phyloP scores from a whole-genome alignment of 2,329 filamentous ascomycete species.

The Colletotrichum tabaci region DNA sequence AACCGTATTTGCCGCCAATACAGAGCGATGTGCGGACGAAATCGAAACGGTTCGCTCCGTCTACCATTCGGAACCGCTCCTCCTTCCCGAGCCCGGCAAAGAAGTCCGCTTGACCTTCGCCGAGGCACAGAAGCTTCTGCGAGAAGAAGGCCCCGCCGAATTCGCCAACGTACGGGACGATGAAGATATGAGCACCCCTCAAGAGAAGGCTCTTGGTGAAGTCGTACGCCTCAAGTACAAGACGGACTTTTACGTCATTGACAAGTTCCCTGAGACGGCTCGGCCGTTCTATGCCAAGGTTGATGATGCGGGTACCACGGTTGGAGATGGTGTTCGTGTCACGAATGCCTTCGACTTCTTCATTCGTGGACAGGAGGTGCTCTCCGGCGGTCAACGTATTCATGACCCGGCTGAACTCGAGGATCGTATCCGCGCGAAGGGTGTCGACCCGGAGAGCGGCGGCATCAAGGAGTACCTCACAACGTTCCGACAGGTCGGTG shows the following conservation, averaged over 20 bases:
- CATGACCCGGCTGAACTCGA: slow-evolving; percentile 76
- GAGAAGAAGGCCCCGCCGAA: slow-evolving; percentile 79
- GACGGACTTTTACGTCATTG: slow-evolving; percentile 96
- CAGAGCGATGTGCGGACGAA: slow-evolving; percentile 75
- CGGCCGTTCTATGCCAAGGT: slow-evolving; percentile 91
- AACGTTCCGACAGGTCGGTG: slow-evolving; percentile 84
- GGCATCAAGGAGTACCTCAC: slow-evolving; percentile 94
- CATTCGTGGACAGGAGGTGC: slow-evolving; percentile 92
- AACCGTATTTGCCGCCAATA: slow-evolving; percentile 36
- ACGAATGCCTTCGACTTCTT: slow-evolving; percentile 87
- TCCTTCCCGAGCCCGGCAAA: slow-evolving; percentile 81
- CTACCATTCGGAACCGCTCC: slow-evolving; percentile 84
- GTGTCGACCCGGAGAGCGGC: slow-evolving; percentile 80
- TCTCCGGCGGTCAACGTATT: slow-evolving; percentile 71
- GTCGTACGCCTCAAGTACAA: slow-evolving; percentile 90
- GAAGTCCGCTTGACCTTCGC: slow-evolving; percentile 84
- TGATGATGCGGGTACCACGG: slow-evolving; percentile 72
- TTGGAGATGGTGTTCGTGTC: slow-evolving; percentile 49
- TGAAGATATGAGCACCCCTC: slow-evolving; percentile 85
- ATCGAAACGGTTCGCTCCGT: slow-evolving; percentile 80
- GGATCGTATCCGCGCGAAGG: slow-evolving; percentile 82
- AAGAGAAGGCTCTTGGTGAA: slow-evolving; percentile 90
- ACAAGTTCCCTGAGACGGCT: slow-evolving; percentile 93
- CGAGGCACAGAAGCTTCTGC: slow-evolving; percentile 83
- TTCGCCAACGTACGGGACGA: slow-evolving; percentile 79